Evolutionary conservation across 179 eudicot genomes (phyloP), one percentile per base, ranked within the genome.

Genomic region (Sideroxylon spinosum): DNA sequence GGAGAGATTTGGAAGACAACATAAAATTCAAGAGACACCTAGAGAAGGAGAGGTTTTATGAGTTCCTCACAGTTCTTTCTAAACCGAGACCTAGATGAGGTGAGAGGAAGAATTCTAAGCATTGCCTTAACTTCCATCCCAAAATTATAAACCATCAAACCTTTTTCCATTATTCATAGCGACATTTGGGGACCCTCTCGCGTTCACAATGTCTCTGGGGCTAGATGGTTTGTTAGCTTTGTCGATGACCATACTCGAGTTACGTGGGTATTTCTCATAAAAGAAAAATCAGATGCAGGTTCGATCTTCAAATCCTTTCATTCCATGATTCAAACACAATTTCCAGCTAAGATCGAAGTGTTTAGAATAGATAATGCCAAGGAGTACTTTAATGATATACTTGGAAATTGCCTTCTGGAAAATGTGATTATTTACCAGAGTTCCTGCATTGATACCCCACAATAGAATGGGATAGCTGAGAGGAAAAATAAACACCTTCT

Each of bases 111-210:
- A n/a, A n/a, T 25, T n/a, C 79, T 0, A 67, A 77, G 29, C 73
- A 67, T 37, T 9, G 4, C 52, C 28, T n/a, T 13, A 17, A 2
- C 3, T 53, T 67, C 11, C 73, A 6, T 17, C 8, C 0, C 4
- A 9, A 10, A 6, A 49, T 6, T 28, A 52, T 10, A 67, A 66
- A 25, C 6, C 52, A 9, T 23, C 63, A 1, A 29, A 23, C 73
- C 25, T 13, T 67, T 52, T 19, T 46, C 71, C 7, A 7, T 76
- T 23, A 76, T 76, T 76, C 70, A 75, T 19, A n/a, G 26, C 49
- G 72, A 76, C 13, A 7, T 76, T 0, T 76, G 71, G 61, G 71
- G 61, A 4, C 78, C 78, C 8, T 76, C 78, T 22, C 22, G 17
- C 2, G 23, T 65, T 0, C 0, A 10, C 6, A 64, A 76, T 23